Evolutionary conservation across 2,329 filamentous ascomycete genomes (phyloP), one percentile per base, ranked within the genome.

Genomic region (Colletotrichum nymphaeae): DNA sequence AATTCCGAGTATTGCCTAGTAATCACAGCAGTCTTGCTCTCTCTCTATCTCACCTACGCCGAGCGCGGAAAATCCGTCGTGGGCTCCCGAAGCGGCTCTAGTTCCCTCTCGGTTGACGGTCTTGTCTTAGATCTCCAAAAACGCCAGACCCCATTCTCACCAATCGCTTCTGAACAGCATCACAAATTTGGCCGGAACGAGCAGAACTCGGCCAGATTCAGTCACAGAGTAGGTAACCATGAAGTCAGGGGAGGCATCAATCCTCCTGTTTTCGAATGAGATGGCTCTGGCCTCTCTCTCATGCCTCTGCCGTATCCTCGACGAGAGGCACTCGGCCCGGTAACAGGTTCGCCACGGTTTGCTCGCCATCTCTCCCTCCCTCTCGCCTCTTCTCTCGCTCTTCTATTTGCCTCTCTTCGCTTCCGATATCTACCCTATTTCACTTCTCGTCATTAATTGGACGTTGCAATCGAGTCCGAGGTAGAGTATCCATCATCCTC

Each of bases 151-250:
- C 11, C 19, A 37, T 28, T 32, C 19, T 26, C 11, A n/a, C 49
- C 26, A 32, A 52, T 22, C 9, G 16, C n/a, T 14, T 24, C 46
- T 22, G n/a, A 49, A 7, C 24, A 26, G n/a, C 16, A 22, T 52
- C 24, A 19, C 32, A 30, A 42, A 14, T 28, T 16, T 52, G 60
- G 7, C 67, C 71, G 71, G 67, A 73, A 71, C 37, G 71, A 71
- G 71, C 2, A 71, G 32, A 49, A 3, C 35, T 24, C 37, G 71
- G 14, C 67, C 60, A 66, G 60, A 56, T 58, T 35, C 60, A 66
- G 65, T 64, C 60, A 16, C 28, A 11, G 11, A 26, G 22, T 24
- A 49, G 70, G 70, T n/a, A 35, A 30, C 19, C 49, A 56, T 65
- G 70, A 58, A 57, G 66, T 66, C 26, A 57, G 42, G 56, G 3